Conservation (phyloP, 352 stramenopile species). For the Globisporangium nunn region DNA sequence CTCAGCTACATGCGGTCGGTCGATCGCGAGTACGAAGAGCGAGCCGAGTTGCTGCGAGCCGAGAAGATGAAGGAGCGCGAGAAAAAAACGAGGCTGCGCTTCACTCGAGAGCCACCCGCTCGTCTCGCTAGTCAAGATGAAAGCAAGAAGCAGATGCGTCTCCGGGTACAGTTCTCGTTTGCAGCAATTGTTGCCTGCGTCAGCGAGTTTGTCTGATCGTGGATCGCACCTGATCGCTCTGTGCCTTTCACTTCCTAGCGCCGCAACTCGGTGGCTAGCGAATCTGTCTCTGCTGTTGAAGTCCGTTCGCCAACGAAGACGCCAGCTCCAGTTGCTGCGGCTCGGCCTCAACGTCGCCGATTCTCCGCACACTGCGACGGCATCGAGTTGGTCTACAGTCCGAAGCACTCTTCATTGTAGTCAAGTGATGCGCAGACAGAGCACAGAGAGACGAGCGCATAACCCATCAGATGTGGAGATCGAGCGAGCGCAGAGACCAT, state of each 20-base stretch:
- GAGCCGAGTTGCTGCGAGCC: background rate
- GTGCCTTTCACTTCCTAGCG: conserved; percentile 1
- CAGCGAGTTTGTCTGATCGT: no score
- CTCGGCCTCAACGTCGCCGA: conserved; percentile 3
- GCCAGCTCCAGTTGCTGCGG: background rate
- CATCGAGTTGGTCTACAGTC: background rate
- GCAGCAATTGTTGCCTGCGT: background rate
- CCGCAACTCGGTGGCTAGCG: conserved; percentile 9
- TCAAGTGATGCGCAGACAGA: background rate
- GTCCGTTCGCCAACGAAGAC: background rate
- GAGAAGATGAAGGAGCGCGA: conserved; percentile 13
- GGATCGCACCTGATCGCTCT: background rate
- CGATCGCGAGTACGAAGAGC: conserved; percentile 17
- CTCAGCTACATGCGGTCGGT: conserved; percentile 22
- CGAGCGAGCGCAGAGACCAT: background rate
- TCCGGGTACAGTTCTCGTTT: conserved; percentile 4
- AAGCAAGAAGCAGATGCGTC: conserved; percentile 4
- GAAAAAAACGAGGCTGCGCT: background rate
- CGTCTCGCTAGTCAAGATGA: conserved; percentile 1
- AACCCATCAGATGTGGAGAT: background rate
- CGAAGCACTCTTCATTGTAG: background rate
- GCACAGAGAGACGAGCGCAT: background rate
- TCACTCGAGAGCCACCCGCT: conserved; percentile 1
- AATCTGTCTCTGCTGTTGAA: background rate
- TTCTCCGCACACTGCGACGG: conserved; percentile 1